Evolutionary conservation across 1,139 yeast genomes (phyloP), one percentile per base, ranked within the genome.

Genomic region (Kazachstania sp.): DNA sequence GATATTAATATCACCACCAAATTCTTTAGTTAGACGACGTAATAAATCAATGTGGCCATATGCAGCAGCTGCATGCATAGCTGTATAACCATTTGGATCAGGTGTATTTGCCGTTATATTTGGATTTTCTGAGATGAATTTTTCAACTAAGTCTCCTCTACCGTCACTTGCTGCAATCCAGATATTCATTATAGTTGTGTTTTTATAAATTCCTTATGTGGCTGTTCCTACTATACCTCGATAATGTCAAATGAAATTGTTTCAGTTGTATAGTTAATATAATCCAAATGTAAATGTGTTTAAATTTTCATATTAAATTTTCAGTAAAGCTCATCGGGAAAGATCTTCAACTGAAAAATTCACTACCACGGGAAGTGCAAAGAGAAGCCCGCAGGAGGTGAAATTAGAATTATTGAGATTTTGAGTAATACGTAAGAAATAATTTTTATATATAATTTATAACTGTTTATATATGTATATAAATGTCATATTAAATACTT

Each of bases 101-200:
- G 83, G 79, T 18, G 83, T 75, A 60, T 86, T 83, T 2, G 96
- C 77, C 1, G 80, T 72, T 52, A 72, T 74, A 13, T 69, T 35
- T 15, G 45, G 61, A 0, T 83, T 83, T 0, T 75, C 63, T 15
- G 45, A 44, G 13, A 92, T 67, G 49, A 73, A 71, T 11, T 72
- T 60, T 54, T 79, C 75, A 12, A 92, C 96, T 11, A 73, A 62
- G 3, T 71, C 74, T 2, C 74, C 54, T 54, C 83, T 78, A 58
- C 86, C 83, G 64, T 92, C 97, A 18, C 97, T 86, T 6, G 97
- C 94, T 9, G 97, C 96, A 11, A 86, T 80, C 98, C 98, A 92
- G 51, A 92, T 81, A 65, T 92, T 90, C 63, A 77, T 69, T 32
- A 16, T 43, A n/a, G n/a, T n/a, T n/a, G n/a, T n/a, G n/a, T n/a